phyloP scores from a whole-genome alignment of 129 eudicot genomes.

The sunflower (Helianthus annuus) region DNA sequence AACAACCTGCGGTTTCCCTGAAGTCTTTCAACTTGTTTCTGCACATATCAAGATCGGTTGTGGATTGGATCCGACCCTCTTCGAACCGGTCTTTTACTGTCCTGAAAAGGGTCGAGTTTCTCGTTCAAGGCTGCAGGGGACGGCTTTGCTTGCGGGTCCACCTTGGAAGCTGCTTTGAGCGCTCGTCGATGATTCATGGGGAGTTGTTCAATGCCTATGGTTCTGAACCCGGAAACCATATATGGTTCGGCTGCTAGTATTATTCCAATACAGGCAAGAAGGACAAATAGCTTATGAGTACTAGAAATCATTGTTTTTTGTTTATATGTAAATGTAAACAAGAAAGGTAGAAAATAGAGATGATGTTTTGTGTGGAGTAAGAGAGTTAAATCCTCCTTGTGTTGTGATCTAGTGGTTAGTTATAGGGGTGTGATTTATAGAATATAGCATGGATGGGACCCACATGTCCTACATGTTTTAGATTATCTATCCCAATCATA shows the following conservation, averaged over 20 bases:
- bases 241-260: conserved; percentile 52
- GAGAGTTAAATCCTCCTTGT: conserved; percentile 39
- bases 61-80: conserved; percentile 95
- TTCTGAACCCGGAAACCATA: conserved; percentile 52
- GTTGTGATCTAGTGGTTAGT: conserved; percentile 44
- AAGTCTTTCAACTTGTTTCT: conserved; percentile 28
- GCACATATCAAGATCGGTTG: conserved; percentile 55
- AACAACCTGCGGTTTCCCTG: conserved; percentile 27
- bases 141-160: conserved; percentile 36
- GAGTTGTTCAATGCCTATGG: conserved; percentile 32
- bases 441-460: conserved; percentile 70
- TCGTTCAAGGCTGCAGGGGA: conserved; percentile 38
- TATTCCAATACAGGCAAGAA: conserved; percentile 57
- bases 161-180: conserved; percentile 39
- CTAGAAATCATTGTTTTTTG: conserved; percentile 47
- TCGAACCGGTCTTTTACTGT: conserved; percentile 72
- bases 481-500: conserved; percentile 85
- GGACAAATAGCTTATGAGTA: conserved; percentile 41
- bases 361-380: conserved; percentile 32
- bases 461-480: conserved; percentile 54
- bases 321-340: conserved; percentile 7
- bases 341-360: conserved; percentile 26
- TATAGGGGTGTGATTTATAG: conserved; percentile 48
- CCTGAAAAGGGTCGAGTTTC: conserved; percentile 49
- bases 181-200: conserved; percentile 28